Evolutionary conservation across 257 asterid species (phyloP), one percentile per base, ranked within the genome.

Genomic region (Capsicum pubescens): DNA sequence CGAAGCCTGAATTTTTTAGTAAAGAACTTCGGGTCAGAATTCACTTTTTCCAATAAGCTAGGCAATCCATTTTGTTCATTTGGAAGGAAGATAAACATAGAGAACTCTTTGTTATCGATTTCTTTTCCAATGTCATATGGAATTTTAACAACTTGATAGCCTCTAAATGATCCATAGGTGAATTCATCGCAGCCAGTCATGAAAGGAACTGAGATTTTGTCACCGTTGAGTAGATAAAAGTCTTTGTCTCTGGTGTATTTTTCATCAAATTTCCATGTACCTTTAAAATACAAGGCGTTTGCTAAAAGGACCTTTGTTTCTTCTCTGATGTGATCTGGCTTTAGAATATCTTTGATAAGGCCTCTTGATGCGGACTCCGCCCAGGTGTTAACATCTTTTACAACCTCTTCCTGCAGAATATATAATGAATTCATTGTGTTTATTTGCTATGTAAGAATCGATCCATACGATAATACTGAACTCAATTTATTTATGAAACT

Each of bases 211-310:
- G 26, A 26, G 26, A 26, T 26, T 26, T 26, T 26, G 26, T 26
- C 26, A 26, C 26, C 26, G 26, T 26, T 26, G 26, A 26, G 26
- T 26, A 26, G 26, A 26, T 85, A 55, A 76, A 85, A 82, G 42
- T 63, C n/a, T 66, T 4, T 52, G 35, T 82, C 21, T 56, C 1
- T 39, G 8, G 85, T 82, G 0, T 2, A 0, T 0, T 81, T 15
- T 8, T 35, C 48, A 36, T 70, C 5, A 21, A 71, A 85, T 0
- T 52, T 12, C 85, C 85, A 81, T n/a, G 36, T 6, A 16, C 87
- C 78, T 80, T 85, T 85, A 80, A 81, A 85, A 15, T 80, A 85
- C 2, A 85, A 12, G 9, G 87, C 87, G 50, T 85, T 85, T 58
- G 50, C 87, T 10, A 69, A 71, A 70, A 79, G 60, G 36, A 69